Conservation (phyloP, 495 filamentous ascomycete genomes). For the Thermothielavioides terrestris region DNA sequence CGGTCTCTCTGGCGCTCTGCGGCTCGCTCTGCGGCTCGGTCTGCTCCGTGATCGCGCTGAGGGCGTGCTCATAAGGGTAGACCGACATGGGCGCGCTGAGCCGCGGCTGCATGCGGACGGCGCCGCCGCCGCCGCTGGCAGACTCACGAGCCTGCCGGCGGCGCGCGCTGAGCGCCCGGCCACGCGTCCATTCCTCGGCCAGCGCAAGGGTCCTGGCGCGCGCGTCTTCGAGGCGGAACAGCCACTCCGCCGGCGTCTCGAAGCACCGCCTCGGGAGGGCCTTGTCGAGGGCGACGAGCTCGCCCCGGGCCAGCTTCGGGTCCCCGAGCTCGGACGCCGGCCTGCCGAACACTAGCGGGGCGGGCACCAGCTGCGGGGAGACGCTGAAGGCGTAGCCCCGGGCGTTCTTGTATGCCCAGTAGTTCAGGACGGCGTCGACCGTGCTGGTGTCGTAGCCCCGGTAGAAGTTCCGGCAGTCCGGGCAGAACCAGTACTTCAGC, state of each 20-base stretch:
- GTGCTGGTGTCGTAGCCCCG: background rate
- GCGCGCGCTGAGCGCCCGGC: no score
- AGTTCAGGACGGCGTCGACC: conserved; percentile 3
- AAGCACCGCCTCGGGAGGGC: background rate
- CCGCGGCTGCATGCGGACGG: background rate
- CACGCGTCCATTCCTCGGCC: background rate
- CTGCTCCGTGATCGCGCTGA: background rate
- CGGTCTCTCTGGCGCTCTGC: no score
- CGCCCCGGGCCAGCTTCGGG: background rate
- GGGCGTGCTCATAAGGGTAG: background rate
- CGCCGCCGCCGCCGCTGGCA: background rate
- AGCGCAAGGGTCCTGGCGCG: background rate
- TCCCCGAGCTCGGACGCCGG: background rate
- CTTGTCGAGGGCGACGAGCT: conserved; percentile 7
- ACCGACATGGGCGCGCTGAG: background rate
- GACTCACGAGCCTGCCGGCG: background rate
- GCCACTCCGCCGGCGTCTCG: background rate
- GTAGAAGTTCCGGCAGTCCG: conserved; percentile 6
- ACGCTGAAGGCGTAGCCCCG: background rate
- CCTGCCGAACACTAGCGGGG: background rate
- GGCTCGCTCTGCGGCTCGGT: background rate
- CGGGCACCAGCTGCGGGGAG: background rate
- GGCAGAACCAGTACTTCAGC: conserved; percentile 10
- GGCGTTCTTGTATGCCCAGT: conserved; percentile 14
- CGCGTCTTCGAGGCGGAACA: background rate